Evolutionary conservation across 495 filamentous ascomycete species (phyloP).

Genomic region (Astrothelium subdiscretum): DNA sequence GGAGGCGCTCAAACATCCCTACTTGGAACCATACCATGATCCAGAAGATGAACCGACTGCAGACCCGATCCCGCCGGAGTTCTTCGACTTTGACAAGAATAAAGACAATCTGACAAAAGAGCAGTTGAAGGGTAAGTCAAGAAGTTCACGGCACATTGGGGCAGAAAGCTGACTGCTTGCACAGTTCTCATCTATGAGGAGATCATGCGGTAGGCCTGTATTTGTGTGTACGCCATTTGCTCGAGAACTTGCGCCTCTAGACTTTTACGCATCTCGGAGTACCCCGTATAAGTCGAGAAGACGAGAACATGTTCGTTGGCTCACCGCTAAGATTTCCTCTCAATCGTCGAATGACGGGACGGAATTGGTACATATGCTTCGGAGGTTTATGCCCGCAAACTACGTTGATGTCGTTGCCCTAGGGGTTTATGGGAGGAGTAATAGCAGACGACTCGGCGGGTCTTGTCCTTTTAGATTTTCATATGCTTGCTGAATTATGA

Average conservation of each 20-base stretch:
- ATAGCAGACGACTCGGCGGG: background rate
- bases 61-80: slow-evolving; percentile 90
- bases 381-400: background rate
- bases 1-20: slow-evolving; percentile 93
- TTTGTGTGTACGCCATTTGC: background rate
- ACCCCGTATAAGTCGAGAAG: background rate
- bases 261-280: background rate
- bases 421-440: background rate
- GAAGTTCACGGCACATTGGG: slow-evolving; percentile 5
- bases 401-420: background rate
- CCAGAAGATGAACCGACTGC: slow-evolving; percentile 98
- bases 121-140: slow-evolving; percentile 69
- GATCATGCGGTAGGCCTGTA: slow-evolving; percentile 74
- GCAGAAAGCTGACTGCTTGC: slow-evolving; percentile 6
- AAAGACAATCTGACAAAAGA: slow-evolving; percentile 99
- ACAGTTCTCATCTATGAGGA: slow-evolving; percentile 88
- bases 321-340: background rate
- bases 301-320: background rate
- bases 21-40: slow-evolving; percentile 97
- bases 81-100: slow-evolving; percentile 99
- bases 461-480: background rate
- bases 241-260: background rate
- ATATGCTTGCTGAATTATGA: background rate
- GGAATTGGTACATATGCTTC: background rate
- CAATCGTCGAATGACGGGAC: background rate